Evolutionary conservation across 176 grass and related monocot genomes (phyloP), one percentile per base, ranked within the genome.

Genomic region (Phyllostachys edulis): DNA sequence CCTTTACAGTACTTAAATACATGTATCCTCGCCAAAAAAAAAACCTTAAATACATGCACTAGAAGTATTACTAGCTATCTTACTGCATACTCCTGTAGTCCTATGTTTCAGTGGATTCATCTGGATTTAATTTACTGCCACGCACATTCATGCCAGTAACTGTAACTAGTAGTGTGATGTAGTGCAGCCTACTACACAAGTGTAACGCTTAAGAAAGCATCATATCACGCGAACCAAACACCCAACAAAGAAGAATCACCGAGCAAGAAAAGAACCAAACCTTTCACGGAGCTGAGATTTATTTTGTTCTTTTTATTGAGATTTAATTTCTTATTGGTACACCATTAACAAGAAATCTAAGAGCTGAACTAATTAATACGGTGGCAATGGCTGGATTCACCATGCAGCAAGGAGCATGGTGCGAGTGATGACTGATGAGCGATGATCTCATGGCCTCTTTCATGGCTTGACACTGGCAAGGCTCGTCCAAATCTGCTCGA

Each of bases 401-500:
- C 64, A 63, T 36, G 75, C 75, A 89, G 68, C 67, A 18, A 40
- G 71, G 41, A 34, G 18, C 56, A 32, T 20, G 72, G 45, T 27
- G 23, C 17, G 70, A 17, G 44, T 36, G 81, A 78, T 41, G 70
- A 17, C 27, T 36, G 81, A 78, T 41, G 73, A 46, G 7, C 7
- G 32, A 7, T 9, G 55, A 16, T 12, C 46, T 73, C 45, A 13
- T 23, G 55, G 17, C 7, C 69, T 42, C 14, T 46, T 55, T 85
- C 75, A 83, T 4, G 59, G 75, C 49, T 21, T 26, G 41, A 13
- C 21, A 46, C 6, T 1, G 65, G 79, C 32, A 12, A 84, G 74
- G 75, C 34, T 74, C 12, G 64, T 71, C 96, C 93, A 98, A 71
- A 95, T 82, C 85, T 98, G 83, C 82, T 93, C 86, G 75, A 95